Percentiles rank a stretch among this genome's conserved stretches.
phyloP scores from a whole-genome alignment of 352 stramenopile species.

The Pythium guiyangense region DNA sequence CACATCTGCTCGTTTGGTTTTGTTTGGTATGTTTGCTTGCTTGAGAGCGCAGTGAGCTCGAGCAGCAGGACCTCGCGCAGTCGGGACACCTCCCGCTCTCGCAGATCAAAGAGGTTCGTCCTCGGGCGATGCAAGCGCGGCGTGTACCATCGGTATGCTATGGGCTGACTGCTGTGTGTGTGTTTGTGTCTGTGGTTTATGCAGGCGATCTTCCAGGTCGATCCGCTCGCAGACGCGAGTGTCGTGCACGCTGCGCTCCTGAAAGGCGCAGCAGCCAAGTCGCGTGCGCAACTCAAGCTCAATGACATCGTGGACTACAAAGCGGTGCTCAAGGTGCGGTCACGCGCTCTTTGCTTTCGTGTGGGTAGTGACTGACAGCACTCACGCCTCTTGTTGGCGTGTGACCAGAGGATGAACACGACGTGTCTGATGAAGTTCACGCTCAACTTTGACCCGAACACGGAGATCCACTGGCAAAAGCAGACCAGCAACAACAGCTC shows the following conservation, averaged over 20 bases:
- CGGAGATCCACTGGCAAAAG: conserved; percentile 44
- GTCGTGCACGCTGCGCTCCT: conserved; percentile 26
- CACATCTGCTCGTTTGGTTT: background rate
- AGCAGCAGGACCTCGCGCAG: conserved; percentile 37
- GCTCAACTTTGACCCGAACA: too few relatives aligned
- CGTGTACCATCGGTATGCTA: too few relatives aligned
- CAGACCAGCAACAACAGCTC: background rate
- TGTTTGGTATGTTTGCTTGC: background rate
- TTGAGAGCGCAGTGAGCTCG: conserved; percentile 36
- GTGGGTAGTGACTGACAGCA: too few relatives aligned
- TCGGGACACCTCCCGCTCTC: conserved; percentile 41
- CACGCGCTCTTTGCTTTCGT: background rate
- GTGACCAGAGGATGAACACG: conserved; percentile 55
- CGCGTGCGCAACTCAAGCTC: conserved; percentile 32
- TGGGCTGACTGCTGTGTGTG: too few relatives aligned
- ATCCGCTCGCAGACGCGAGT: conserved; percentile 39
- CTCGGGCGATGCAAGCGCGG: background rate
- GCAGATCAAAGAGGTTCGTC: conserved; percentile 21
- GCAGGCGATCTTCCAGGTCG: conserved; percentile 40
- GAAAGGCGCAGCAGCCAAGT: conserved; percentile 40
- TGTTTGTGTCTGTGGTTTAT: background rate
- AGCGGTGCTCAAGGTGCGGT: conserved; percentile 38
- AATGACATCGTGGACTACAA: conserved; percentile 56
- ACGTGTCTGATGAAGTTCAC: conserved; percentile 72
- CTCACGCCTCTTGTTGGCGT: background rate